phyloP scores from a whole-genome alignment of 2,329 filamentous ascomycete species.

The Hymenoscyphus repandus region DNA sequence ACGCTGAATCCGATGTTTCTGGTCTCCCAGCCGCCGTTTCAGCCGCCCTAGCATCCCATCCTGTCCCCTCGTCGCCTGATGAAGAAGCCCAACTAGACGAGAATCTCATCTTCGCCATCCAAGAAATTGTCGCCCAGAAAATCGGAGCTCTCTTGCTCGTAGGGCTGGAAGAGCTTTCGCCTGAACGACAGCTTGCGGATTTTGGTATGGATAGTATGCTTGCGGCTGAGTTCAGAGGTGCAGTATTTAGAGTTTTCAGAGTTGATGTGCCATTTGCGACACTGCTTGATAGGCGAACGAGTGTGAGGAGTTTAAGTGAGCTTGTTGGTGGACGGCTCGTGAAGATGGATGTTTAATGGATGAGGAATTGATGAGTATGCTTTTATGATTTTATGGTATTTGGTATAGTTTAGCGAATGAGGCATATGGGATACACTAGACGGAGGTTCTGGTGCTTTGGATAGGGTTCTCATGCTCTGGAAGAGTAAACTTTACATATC shows the following conservation, averaged over 20 bases:
- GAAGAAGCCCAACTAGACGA: slow-evolving; percentile 26
- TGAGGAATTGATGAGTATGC: background rate
- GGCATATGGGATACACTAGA: too few relatives aligned
- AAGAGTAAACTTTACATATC: too few relatives aligned
- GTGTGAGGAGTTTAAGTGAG: background rate
- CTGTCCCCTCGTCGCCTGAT: background rate
- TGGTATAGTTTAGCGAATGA: too few relatives aligned
- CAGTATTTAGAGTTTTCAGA: slow-evolving; percentile 32
- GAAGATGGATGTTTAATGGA: background rate
- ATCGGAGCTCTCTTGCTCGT: slow-evolving; percentile 1
- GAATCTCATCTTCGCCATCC: slow-evolving; percentile 18
- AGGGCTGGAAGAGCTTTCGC: slow-evolving; percentile 25
- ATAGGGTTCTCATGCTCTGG: too few relatives aligned
- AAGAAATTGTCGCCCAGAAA: background rate
- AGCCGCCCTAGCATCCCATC: slow-evolving; percentile 10
- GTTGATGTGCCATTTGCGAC: slow-evolving; percentile 34
- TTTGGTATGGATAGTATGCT: slow-evolving; percentile 40
- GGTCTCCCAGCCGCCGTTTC: slow-evolving; percentile 19
- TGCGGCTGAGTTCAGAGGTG: slow-evolving; percentile 35
- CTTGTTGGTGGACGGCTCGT: background rate
- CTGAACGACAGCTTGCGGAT: slow-evolving; percentile 23
- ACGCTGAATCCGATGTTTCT: slow-evolving; percentile 16
- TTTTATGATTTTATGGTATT: too few relatives aligned
- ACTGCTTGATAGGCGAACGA: slow-evolving; percentile 7
- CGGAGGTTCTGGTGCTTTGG: too few relatives aligned